These are phyloP conservation scores for Fusarium sp. DNA, from an alignment of 2,329 filamentous ascomycete species.

Conservation along the genomic window DNA sequence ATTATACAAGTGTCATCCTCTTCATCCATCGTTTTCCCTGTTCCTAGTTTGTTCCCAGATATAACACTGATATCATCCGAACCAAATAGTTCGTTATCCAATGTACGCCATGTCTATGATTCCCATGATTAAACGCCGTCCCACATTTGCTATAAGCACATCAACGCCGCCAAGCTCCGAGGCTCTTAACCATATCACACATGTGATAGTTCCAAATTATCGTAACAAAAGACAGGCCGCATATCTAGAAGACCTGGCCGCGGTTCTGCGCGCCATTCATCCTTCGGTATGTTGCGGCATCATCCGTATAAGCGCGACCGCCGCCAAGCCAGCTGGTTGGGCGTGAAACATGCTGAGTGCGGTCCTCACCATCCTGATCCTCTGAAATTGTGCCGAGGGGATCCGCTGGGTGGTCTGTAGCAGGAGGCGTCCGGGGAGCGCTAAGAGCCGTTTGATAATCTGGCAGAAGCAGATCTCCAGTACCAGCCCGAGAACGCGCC, in stretches of 20 bases:
- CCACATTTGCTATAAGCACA: slow-evolving; percentile 5
- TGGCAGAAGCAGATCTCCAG: slow-evolving; percentile 67
- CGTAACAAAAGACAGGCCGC: slow-evolving; percentile 2
- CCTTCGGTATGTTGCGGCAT: slow-evolving; percentile 41
- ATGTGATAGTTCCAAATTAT: slow-evolving; percentile 13
- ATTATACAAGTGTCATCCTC: slow-evolving; percentile 40
- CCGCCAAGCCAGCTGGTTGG: slow-evolving; percentile 43
- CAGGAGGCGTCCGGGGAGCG: slow-evolving; percentile 63
- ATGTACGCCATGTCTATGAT: slow-evolving; percentile 43
- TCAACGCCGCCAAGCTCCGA: slow-evolving; percentile 40
- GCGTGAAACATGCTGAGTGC: slow-evolving; percentile 44
- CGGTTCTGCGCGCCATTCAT: slow-evolving; percentile 39
- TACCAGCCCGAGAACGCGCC: slow-evolving; percentile 65
- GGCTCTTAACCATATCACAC: slow-evolving; percentile 28
- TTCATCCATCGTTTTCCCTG: slow-evolving; percentile 19
- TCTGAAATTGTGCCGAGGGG: slow-evolving; percentile 53
- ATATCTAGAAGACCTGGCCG: slow-evolving; percentile 37
- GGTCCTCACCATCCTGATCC: slow-evolving; percentile 47
- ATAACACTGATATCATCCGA: slow-evolving; percentile 25
- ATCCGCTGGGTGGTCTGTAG: slow-evolving; percentile 50
- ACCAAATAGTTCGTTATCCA: slow-evolving; percentile 14
- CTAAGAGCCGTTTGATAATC: slow-evolving; percentile 75
- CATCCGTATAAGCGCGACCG: slow-evolving; percentile 47
- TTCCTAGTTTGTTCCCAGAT: slow-evolving; percentile 28
- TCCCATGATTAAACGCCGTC: slow-evolving; percentile 17